These are phyloP conservation scores for Globisporangium emineosum DNA, from an alignment of 352 stramenopile genomes.

Conservation along the genomic window DNA sequence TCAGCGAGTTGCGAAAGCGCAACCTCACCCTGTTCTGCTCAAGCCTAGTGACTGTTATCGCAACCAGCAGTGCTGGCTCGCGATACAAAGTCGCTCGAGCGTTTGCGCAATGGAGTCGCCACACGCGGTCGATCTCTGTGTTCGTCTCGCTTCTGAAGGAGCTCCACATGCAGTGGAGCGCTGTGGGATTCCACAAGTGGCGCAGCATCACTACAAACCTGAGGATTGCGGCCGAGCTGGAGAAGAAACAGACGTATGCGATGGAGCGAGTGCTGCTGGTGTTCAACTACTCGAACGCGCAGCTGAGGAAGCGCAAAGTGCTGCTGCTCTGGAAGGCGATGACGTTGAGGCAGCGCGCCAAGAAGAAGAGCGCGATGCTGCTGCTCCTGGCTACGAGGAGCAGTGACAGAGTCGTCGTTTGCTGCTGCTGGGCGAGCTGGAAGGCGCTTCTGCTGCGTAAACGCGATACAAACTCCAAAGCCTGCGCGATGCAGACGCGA, in stretches of 20 bases:
- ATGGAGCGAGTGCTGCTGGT: conserved; percentile 6
- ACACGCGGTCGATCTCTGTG: not conserved
- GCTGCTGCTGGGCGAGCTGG: conserved; percentile 12
- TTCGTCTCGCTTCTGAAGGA: not conserved
- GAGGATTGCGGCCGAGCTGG: not conserved
- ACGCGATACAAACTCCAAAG: not conserved
- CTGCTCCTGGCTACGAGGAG: not conserved
- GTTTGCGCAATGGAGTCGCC: conserved; percentile 9
- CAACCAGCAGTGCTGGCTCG: not conserved
- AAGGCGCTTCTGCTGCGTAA: not conserved
- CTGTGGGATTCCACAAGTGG: conserved; percentile 6
- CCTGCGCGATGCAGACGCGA: not conserved
- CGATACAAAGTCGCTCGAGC: not conserved
- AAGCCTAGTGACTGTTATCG: conserved; percentile 7
- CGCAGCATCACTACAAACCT: not conserved
- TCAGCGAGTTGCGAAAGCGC: conserved; percentile 11
- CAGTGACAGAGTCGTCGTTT: not conserved
- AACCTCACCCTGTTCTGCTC: conserved; percentile 14
- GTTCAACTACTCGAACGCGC: not conserved
- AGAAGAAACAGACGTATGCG: not conserved
- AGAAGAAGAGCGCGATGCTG: conserved; percentile 1
- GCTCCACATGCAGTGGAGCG: not conserved
- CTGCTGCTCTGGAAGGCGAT: conserved; percentile 12
- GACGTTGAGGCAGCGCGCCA: not conserved
- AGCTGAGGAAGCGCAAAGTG: conserved; percentile 3